phyloP scores from a whole-genome alignment of 148 eudicot species.

The Polygonum aviculare region DNA sequence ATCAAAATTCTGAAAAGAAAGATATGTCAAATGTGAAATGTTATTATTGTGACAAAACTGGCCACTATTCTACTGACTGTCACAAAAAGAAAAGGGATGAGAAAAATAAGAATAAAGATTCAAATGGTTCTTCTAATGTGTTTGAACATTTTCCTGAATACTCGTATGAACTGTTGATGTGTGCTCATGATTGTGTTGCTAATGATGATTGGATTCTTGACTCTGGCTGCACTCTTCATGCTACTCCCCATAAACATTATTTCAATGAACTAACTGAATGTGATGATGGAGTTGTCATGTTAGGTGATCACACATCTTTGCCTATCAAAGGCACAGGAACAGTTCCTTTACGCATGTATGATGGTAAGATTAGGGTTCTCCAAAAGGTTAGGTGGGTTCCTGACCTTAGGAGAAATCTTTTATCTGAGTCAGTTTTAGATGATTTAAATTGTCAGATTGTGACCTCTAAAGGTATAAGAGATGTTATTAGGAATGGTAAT shows the following conservation, averaged over 20 bases:
- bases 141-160: not conserved
- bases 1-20: not conserved
- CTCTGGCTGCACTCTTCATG: not conserved
- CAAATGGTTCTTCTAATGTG: not conserved
- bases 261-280: too few species aligned
- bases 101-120: not conserved
- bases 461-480: too few species aligned
- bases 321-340: too few species aligned
- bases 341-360: too few species aligned
- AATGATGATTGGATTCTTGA: not conserved
- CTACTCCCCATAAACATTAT: not conserved
- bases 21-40: not conserved
- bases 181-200: not conserved
- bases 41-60: not conserved
- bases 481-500: too few species aligned
- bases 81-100: not conserved
- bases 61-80: not conserved
- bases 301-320: too few species aligned
- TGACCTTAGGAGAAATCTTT: too few species aligned
- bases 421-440: too few species aligned
- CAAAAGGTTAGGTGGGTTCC: too few species aligned
- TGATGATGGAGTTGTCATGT: too few species aligned
- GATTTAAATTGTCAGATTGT: too few species aligned
- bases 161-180: not conserved
- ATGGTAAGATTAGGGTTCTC: too few species aligned